Base-by-base conservation (phyloP, 371 early-diverging fungal genomes). In the Apophysomyces ossiformis region DNA sequence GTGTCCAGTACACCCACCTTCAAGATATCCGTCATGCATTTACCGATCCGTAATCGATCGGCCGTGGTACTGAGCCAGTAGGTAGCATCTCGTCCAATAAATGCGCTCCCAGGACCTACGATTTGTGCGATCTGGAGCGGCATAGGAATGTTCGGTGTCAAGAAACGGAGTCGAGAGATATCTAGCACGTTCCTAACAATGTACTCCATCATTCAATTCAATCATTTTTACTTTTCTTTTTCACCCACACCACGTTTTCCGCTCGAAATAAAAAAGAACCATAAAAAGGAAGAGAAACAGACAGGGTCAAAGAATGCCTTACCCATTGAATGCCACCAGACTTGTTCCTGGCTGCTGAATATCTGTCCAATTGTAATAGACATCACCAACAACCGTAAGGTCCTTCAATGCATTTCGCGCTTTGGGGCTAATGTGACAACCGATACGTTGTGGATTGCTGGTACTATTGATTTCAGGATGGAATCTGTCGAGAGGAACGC, bases 291-390 rank as follows among this genome's bases (percentile, higher is more conserved):
- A 26, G 32, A 26, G 32, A 26, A 26, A 26, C 0, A 26, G 2
- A 26, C 32, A 26, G 32, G 32, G 32, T 26, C 32, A 26, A 26
- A 26, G 32, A 26, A 26, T 26, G 32, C 32, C 32, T 26, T 85
- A 86, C 69, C 93, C 93, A 70, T 92, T 93, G 76, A 89, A 93
- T 15, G 92, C 91, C 1, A 89, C 85, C 43, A 84, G 77, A 65
- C 85, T 89, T 12, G 79, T 83, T 7, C 77, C 78, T 16, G 74
- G 70, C 16, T 83, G 74, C 57, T 76, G 76, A 65, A 92, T 77
- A 67, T 93, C 92, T 7, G 84, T 81, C 93, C 93, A 94, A 45
- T 83, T 82, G 67, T 91, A 94, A 68, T 90, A 91, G 7, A 88
- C 77, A 58, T 89, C 88, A 57, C 90, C 84, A 15, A 82, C 81